Conservation (phyloP, 352 stramenopile genomes). For the Blastocystis sp. region DNA sequence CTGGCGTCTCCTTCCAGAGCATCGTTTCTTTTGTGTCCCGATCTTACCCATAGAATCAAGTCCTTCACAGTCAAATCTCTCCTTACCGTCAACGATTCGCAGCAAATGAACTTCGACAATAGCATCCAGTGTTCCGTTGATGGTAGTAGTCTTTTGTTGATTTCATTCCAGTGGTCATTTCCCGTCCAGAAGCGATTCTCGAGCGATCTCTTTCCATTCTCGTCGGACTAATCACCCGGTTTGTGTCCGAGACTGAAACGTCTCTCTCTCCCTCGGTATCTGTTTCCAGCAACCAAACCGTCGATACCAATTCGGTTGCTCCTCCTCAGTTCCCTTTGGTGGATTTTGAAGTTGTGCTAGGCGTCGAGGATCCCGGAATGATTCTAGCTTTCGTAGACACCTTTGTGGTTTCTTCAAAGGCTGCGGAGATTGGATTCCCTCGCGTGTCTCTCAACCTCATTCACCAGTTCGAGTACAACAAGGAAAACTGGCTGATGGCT, state of each 20-base stretch:
- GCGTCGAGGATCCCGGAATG: background rate
- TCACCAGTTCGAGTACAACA: background rate
- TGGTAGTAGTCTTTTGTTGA: background rate
- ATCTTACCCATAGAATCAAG: too few relatives aligned
- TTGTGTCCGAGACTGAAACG: background rate
- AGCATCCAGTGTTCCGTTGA: background rate
- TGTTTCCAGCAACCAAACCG: background rate
- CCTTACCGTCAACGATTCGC: too few relatives aligned
- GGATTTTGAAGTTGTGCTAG: background rate
- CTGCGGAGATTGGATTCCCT: conserved; percentile 4
- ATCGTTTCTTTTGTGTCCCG: too few relatives aligned
- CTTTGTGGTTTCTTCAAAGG: background rate
- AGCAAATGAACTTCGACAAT: background rate
- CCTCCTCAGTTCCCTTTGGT: background rate
- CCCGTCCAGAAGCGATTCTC: background rate
- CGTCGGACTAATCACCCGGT: background rate
- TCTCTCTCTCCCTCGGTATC: background rate
- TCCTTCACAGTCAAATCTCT: too few relatives aligned
- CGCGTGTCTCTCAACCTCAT: background rate
- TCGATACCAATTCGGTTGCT: background rate
- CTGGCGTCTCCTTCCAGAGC: background rate
- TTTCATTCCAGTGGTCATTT: background rate
- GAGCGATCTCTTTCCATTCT: conserved; percentile 9
- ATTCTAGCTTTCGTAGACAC: background rate
- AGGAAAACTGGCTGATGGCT: background rate